Conservation (phyloP, 192 early-diverging fungal genomes). For the Coemansia sp. region DNA sequence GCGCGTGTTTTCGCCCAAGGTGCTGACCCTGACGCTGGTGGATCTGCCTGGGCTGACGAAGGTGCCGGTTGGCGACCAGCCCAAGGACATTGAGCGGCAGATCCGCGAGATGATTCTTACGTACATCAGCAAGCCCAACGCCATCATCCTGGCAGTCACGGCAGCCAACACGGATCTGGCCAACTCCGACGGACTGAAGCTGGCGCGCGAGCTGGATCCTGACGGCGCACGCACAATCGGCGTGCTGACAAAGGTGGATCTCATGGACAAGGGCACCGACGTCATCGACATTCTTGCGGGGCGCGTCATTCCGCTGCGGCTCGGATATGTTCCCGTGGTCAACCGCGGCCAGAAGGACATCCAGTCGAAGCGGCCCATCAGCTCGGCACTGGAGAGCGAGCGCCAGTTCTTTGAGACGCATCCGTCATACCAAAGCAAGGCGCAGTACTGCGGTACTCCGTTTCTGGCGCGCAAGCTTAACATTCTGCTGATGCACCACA, state of each 20-base stretch:
- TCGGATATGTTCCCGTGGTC: conserved; percentile 99
- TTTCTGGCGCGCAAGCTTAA: conserved; percentile 97
- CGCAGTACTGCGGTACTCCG: conserved; percentile 98
- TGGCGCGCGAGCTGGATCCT: conserved; percentile 98
- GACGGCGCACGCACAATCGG: conserved; percentile 98
- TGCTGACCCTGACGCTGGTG: conserved; percentile 96
- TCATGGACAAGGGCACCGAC: conserved; percentile 99
- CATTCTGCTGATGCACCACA: conserved; percentile 99
- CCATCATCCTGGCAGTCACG: conserved; percentile 97
- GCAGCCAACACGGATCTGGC: conserved; percentile 98
- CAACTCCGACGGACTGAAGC: conserved; percentile 98
- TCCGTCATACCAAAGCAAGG: conserved; percentile 90
- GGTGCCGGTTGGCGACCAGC: conserved; percentile 98
- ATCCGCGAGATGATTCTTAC: conserved; percentile 98
- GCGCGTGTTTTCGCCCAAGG: conserved; percentile 96
- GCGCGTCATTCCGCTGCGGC: conserved; percentile 91
- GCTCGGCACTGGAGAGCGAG: conserved; percentile 85
- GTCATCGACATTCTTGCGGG: conserved; percentile 99
- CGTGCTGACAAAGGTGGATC: conserved; percentile 98
- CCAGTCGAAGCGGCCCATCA: conserved; percentile 88
- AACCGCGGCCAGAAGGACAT: conserved; percentile 99
- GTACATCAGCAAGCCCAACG: conserved; percentile 95
- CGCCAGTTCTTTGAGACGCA: conserved; percentile 95
- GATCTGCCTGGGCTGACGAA: conserved; percentile 99
- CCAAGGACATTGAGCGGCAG: conserved; percentile 98